Evolutionary conservation across 768 basidiomycete genomes (phyloP), one percentile per base, ranked within the genome.

Genomic region (Tylopilus subfusipes): DNA sequence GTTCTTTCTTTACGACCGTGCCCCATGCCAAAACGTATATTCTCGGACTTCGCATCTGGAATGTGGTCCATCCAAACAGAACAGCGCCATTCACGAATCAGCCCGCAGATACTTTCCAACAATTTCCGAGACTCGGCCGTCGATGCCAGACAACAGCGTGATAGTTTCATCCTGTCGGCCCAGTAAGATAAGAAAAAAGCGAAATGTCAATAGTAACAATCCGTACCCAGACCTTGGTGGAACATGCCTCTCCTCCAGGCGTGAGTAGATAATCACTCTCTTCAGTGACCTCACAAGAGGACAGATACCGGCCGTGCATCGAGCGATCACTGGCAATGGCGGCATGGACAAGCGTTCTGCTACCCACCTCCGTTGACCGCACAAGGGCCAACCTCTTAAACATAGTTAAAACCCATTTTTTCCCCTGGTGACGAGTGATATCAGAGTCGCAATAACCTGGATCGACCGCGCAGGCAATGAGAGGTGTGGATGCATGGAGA

Each of bases 361-460:
- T 67, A 14, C 75, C 75, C 51, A 60, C 63, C 51, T 75, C 72
- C 0, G 66, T 42, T 5, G 74, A 63, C 12, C 72, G 63, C 1
- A 63, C 66, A 16, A 54, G 44, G 6, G 70, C 24, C 27, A 66
- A 12, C 6, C 5, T 36, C 19, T 53, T 57, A 7, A 65, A 39
- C 9, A 49, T 1, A 4, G 29, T 33, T 14, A 52, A n/a, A 2
- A 57, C 0, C 51, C 57, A 53, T 21, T 43, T 40, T 10, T 22
- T 27, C 9, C 25, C 27, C 2, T 42, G 34, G 9, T 54, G 49
- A 27, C 71, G 67, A 31, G 29, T 48, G 13, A 76, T 59, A 5
- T 52, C 47, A 8, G 74, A 71, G n/a, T 55, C 21, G 24, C 70
- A 76, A 50, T 63, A 69, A 3, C 76, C 75, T 0, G 75, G 74